A percentile compares a stretch with the other conserved stretches of the same genome.
phyloP scores from a whole-genome alignment of 495 filamentous ascomycete species.

The Penicillium cosmopolitanum region DNA sequence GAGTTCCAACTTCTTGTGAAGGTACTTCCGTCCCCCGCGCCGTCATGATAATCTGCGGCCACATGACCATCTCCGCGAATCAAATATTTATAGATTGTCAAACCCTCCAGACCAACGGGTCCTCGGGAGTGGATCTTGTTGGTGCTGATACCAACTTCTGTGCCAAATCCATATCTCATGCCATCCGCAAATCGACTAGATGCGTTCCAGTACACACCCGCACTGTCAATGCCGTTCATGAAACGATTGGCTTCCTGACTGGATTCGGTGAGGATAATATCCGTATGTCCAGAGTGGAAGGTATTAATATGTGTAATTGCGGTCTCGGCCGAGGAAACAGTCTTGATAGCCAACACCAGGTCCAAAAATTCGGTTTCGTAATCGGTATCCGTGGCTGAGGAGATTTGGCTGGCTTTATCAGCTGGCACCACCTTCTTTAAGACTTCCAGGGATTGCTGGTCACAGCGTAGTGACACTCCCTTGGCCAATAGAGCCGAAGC shows the following conservation, averaged over 20 bases:
- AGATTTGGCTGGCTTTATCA: constrained; percentile 50
- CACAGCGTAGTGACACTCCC: constrained; percentile 86
- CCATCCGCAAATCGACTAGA: constrained; percentile 94
- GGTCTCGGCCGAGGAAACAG: constrained; percentile 59
- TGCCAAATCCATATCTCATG: constrained; percentile 96
- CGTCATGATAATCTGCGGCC: constrained; percentile 72
- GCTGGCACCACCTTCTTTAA: constrained; percentile 47
- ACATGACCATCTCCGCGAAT: constrained; percentile 79
- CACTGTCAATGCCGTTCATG: constrained; percentile 82
- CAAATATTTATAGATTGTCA: constrained; percentile 97
- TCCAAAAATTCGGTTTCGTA: constrained; percentile 90
- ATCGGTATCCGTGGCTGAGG: constrained; percentile 68
- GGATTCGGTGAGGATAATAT: constrained; percentile 79
- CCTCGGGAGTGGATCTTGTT: constrained; percentile 97
- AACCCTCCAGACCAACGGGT: constrained; percentile 89
- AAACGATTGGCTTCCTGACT: constrained; percentile 70
- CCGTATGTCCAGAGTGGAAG: constrained; percentile 94
- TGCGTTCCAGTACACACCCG: constrained; percentile 96
- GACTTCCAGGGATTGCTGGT: constrained; percentile 63
- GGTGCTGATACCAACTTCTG: constrained; percentile 96
- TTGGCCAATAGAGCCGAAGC: constrained; percentile 71
- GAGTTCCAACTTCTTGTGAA: constrained; percentile 37
- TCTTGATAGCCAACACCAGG: constrained; percentile 82
- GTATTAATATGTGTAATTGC: constrained; percentile 89
- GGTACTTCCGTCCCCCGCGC: constrained; percentile 53